Evolutionary conservation across 139 green algal genomes (phyloP).

Genomic region (Coelastrella sp.): DNA sequence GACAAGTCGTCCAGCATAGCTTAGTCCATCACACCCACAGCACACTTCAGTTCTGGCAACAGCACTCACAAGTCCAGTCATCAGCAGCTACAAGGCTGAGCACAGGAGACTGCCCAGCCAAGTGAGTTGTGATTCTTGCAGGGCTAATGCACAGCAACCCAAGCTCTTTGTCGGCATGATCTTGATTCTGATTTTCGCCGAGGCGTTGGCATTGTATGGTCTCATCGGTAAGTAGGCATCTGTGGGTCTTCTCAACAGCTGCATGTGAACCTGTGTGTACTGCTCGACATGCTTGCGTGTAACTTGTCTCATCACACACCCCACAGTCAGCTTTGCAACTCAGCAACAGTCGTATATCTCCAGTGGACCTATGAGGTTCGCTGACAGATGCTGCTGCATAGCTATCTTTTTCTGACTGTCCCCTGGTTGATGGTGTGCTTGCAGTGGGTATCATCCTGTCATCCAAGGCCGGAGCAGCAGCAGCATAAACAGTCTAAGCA

Average conservation of each 20-base stretch:
- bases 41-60: background rate
- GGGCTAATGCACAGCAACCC: constrained; percentile 99
- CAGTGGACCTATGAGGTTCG: too few species aligned
- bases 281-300: background rate
- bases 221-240: constrained; percentile 89
- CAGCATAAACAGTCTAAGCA: background rate
- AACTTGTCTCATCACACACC: background rate
- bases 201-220: constrained; percentile 98
- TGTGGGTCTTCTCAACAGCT: background rate
- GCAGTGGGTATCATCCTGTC: constrained; percentile 96
- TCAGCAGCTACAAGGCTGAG: background rate
- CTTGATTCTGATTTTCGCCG: constrained; percentile 99
- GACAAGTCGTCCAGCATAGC: too few species aligned
- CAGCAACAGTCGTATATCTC: too few species aligned
- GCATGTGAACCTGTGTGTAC: too few species aligned
- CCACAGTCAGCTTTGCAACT: too few species aligned
- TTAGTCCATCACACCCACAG: too few species aligned
- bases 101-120: too few species aligned
- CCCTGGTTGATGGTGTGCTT: background rate
- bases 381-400: background rate
- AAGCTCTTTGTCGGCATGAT: constrained; percentile 99
- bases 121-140: constrained; percentile 39
- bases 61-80: background rate
- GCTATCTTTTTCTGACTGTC: background rate
- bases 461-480: constrained; percentile 85